phyloP scores from a whole-genome alignment of 441 rosid species.

The Hura crepitans region DNA sequence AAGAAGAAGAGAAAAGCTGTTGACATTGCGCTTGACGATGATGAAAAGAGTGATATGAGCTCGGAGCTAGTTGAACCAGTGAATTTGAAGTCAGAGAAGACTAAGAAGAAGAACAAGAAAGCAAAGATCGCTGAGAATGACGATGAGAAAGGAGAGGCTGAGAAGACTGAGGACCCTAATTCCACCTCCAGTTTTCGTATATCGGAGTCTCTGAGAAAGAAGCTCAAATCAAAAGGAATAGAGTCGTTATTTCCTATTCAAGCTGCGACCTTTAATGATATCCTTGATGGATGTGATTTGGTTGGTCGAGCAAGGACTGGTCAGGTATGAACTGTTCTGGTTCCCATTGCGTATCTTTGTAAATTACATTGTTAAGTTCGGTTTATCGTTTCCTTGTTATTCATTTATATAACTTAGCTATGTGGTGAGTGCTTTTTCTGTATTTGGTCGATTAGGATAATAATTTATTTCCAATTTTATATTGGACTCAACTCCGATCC shows the following conservation, averaged over 20 bases:
- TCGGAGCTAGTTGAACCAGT: conserved; percentile 63
- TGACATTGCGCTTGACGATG: conserved; percentile 42
- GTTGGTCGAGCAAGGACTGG: conserved; percentile 96
- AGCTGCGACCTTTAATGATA: conserved; percentile 71
- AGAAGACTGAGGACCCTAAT: conserved; percentile 51
- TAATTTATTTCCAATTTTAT: neutral
- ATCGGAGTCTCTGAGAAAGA: conserved; percentile 57
- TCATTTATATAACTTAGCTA: too few species aligned
- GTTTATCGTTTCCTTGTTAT: too few species aligned
- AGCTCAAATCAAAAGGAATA: conserved; percentile 67
- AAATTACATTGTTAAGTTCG: neutral
- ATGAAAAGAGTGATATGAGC: conserved; percentile 61
- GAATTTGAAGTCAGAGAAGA: conserved; percentile 31
- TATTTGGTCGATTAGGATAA: neutral
- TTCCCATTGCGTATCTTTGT: neutral
- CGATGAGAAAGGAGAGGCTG: conserved; percentile 41
- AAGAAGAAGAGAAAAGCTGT: conserved; percentile 53
- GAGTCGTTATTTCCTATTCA: conserved; percentile 85
- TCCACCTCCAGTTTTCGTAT: conserved; percentile 65
- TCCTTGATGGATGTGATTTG: conserved; percentile 77
- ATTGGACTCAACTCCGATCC: neutral
- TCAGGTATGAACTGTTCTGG: conserved; percentile 44
- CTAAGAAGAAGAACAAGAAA: conserved; percentile 57
- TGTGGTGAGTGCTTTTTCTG: neutral
- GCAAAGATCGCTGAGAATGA: conserved; percentile 33